phyloP scores from a whole-genome alignment of 805 yeast species.

The Clavispora fructus region DNA sequence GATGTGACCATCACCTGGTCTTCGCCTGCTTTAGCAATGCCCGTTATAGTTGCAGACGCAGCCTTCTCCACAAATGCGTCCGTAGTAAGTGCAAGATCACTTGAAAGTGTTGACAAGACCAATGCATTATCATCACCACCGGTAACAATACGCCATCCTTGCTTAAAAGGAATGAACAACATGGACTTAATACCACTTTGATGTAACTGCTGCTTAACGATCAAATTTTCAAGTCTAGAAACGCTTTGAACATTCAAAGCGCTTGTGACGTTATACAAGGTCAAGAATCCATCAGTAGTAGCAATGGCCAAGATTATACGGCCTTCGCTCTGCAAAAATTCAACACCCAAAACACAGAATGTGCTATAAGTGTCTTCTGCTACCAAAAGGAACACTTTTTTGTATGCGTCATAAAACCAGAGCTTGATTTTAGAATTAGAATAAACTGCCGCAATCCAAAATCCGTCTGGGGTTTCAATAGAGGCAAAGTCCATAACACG shows the following conservation, averaged over 20 bases:
- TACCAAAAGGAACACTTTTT: conserved; percentile 38
- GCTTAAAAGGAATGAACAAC: conserved; percentile 18
- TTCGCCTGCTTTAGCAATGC: conserved; percentile 36
- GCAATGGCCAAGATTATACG: conserved; percentile 44
- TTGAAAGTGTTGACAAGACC: conserved; percentile 18
- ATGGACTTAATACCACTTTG: conserved; percentile 80
- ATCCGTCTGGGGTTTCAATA: conserved; percentile 39
- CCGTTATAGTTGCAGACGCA: conserved; percentile 84
- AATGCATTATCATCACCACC: conserved; percentile 94
- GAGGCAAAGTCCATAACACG: conserved; percentile 80
- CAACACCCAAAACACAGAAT: conserved; percentile 70
- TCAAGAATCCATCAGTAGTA: conserved; percentile 79
- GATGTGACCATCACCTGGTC: conserved; percentile 51
- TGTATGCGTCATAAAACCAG: conserved; percentile 46
- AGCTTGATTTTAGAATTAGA: conserved; percentile 76
- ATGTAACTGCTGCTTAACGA: conserved; percentile 54
- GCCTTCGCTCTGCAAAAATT: conserved; percentile 32
- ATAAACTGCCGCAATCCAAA: conserved; percentile 64
- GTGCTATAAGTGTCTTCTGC: conserved; percentile 54
- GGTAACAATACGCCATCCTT: conserved; percentile 42
- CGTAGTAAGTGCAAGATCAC: conserved; percentile 18
- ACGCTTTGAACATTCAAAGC: conserved; percentile 1
- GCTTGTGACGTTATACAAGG: conserved; percentile 51
- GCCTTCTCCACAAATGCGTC: conserved; percentile 46
- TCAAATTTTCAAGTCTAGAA: conserved; percentile 19